Percentiles rank a stretch among this genome's conserved stretches.
Conservation (phyloP, 495 filamentous ascomycete genomes). For the Podospora pseudocomata region DNA sequence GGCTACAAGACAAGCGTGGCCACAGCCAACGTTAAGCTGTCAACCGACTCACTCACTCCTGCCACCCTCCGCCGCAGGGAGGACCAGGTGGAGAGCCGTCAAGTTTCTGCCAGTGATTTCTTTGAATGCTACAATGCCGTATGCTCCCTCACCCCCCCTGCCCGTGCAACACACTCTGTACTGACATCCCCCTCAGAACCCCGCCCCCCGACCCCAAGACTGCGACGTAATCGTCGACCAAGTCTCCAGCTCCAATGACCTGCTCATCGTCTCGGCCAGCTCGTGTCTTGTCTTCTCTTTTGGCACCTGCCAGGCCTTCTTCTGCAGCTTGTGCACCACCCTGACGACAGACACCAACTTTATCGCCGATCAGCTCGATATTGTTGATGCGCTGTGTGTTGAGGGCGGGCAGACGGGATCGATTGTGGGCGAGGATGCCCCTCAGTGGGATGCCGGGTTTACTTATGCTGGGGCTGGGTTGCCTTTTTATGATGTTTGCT, state of each 20-base stretch:
- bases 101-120: slow-evolving; percentile 30
- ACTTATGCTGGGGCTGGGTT: slow-evolving; percentile 29
- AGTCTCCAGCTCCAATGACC: slow-evolving; percentile 30
- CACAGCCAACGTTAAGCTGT: slow-evolving; percentile 23
- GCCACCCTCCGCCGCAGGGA: slow-evolving; percentile 14
- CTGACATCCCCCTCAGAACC: slow-evolving; percentile 22
- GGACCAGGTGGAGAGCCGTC: slow-evolving; percentile 17
- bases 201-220: slow-evolving; percentile 29
- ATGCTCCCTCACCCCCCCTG: slow-evolving; percentile 12
- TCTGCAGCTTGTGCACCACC: slow-evolving; percentile 40
- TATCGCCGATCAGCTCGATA: slow-evolving; percentile 39
- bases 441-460: slow-evolving; percentile 44
- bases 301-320: slow-evolving; percentile 41
- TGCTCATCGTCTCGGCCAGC: slow-evolving; percentile 35
- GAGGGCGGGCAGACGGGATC: slow-evolving; percentile 37
- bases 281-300: slow-evolving; percentile 39
- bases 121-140: slow-evolving; percentile 41
- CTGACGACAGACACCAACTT: slow-evolving; percentile 38
- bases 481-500: slow-evolving; percentile 42
- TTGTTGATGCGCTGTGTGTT: slow-evolving; percentile 37
- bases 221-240: slow-evolving; percentile 36
- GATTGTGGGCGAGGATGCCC: slow-evolving; percentile 35
- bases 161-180: neutral
- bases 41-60: slow-evolving; percentile 22
- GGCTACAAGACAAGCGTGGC: slow-evolving; percentile 25